Evolutionary conservation across 139 green algal species (phyloP).

Genomic region (Asterochloris erici): DNA sequence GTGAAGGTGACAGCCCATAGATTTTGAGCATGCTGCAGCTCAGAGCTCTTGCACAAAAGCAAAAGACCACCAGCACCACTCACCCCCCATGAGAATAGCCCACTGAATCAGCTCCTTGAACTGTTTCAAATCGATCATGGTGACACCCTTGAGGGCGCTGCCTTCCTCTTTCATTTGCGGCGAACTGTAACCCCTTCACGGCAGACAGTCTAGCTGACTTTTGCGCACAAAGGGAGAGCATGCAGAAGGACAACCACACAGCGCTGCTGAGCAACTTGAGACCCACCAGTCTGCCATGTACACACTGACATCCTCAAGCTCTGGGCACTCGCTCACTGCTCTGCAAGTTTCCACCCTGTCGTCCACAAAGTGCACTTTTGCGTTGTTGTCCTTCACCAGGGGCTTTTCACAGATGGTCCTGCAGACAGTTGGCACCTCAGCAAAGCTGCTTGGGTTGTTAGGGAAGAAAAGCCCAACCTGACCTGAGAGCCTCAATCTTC

Average conservation of each 20-base stretch:
- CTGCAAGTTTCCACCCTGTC: conserved; percentile 65
- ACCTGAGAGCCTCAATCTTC: conserved; percentile 49
- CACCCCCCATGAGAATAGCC: conserved; percentile 28
- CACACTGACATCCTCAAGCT: conserved; percentile 27
- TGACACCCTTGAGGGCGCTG: no score
- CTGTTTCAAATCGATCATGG: conserved; percentile 23
- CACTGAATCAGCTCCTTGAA: conserved; percentile 53
- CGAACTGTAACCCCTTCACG: conserved; percentile 27
- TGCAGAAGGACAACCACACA: no score
- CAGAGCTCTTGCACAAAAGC: no score
- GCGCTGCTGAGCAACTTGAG: no score
- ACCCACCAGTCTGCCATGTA: conserved; percentile 53
- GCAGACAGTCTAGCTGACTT: conserved; percentile 7
- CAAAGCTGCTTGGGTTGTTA: no score
- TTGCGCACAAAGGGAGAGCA: no score
- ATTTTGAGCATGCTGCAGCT: no score
- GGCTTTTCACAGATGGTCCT: conserved; percentile 36
- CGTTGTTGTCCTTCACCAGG: conserved; percentile 11
- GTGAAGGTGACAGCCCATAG: no score
- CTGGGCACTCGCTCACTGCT: conserved; percentile 25
- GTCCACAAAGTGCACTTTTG: conserved; percentile 69
- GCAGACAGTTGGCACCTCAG: neutral
- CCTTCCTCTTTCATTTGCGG: neutral
- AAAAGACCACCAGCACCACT: no score
- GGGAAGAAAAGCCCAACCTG: no score